phyloP scores from a whole-genome alignment of 176 grass and related monocot genomes.

The Calamus simplicifolius region DNA sequence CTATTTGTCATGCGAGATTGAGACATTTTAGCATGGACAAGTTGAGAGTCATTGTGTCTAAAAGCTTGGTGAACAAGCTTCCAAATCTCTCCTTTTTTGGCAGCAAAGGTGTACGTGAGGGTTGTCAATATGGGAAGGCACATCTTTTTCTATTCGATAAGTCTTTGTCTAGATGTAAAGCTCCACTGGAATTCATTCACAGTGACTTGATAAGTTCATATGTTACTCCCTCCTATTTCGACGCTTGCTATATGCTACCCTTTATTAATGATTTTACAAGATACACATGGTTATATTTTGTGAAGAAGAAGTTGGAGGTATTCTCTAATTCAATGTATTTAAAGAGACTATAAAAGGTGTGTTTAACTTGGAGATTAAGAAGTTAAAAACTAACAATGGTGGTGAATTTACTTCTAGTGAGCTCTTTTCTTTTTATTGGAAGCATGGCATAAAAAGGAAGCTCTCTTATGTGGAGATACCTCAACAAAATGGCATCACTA shows the following conservation, averaged over 20 bases:
- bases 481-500: too few species aligned
- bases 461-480: too few species aligned
- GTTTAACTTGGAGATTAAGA: neutral
- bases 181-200: neutral
- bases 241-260: neutral
- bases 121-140: neutral
- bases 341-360: neutral
- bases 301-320: neutral
- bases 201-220: neutral
- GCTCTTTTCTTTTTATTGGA: neutral
- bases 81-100: neutral
- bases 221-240: neutral
- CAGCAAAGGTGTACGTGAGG: neutral
- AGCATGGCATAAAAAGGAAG: neutral
- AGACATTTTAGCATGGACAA: too few species aligned
- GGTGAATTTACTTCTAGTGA: neutral
- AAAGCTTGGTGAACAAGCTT: neutral
- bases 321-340: neutral
- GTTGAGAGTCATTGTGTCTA: too few species aligned
- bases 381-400: neutral
- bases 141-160: neutral
- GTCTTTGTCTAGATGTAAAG: neutral
- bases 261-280: neutral
- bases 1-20: too few species aligned
- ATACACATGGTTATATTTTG: neutral